Evolutionary conservation across 352 stramenopile species (phyloP).

Genomic region (Aphanomyces stellatus): DNA sequence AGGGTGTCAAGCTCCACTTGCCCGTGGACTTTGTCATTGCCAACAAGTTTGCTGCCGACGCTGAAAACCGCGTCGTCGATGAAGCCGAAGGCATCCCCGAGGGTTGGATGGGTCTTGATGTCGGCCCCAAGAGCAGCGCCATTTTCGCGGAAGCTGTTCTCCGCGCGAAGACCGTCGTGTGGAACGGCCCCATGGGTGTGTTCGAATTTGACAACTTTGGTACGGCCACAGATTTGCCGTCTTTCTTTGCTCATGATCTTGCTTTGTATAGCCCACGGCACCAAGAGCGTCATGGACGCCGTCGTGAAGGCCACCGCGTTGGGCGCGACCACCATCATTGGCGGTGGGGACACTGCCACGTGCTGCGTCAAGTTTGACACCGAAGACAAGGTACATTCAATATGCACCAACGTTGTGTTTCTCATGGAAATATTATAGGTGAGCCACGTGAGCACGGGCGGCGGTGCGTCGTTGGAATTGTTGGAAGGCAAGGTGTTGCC

Average conservation of each 20-base stretch:
- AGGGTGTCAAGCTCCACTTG: slow-evolving; percentile 96
- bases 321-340: slow-evolving; percentile 96
- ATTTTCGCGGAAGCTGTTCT: slow-evolving; percentile 70
- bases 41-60: slow-evolving; percentile 96
- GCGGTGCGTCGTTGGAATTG: slow-evolving; percentile 94
- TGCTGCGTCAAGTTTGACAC: slow-evolving; percentile 84
- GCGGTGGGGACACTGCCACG: slow-evolving; percentile 95
- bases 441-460: slow-evolving; percentile 88
- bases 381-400: slow-evolving; percentile 54
- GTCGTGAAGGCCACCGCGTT: slow-evolving; percentile 91
- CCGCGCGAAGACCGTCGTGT: slow-evolving; percentile 94
- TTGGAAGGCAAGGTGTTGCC: slow-evolving; percentile 98
- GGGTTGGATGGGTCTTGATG: slow-evolving; percentile 98
- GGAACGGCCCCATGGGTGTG: slow-evolving; percentile 99
- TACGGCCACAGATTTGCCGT: slow-evolving; percentile 21
- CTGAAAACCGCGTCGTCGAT: slow-evolving; percentile 85
- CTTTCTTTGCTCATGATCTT: neutral
- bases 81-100: slow-evolving; percentile 89
- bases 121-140: slow-evolving; percentile 91
- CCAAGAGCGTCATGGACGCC: slow-evolving; percentile 93
- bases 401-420: neutral
- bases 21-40: slow-evolving; percentile 97
- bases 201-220: slow-evolving; percentile 99
- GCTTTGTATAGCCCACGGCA: slow-evolving; percentile 68
- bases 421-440: slow-evolving; percentile 24